Evolutionary conservation across 192 early-diverging fungal genomes (phyloP), one percentile per base, ranked within the genome.

Genomic region (Endogone sp.): DNA sequence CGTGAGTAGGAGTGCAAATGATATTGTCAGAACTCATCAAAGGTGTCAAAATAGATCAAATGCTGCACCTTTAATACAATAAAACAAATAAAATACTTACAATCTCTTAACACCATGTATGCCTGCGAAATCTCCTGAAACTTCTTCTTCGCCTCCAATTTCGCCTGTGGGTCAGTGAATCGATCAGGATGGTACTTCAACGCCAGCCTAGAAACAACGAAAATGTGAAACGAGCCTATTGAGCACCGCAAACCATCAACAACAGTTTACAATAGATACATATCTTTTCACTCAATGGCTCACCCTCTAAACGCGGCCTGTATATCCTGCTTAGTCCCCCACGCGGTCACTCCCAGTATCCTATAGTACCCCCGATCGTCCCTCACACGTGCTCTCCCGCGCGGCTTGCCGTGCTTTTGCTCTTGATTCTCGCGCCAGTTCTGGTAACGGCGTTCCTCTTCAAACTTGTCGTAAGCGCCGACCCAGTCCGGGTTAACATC

Each of bases 251-350:
- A n/a, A n/a, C n/a, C n/a, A n/a, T n/a, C 37, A 16, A 49, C 25
- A 10, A 28, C 11, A 28, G 54, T 6, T 54, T 16, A 54, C 2
- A 23, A 64, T n/a, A n/a, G n/a, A n/a, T n/a, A 25, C 3, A 30
- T 2, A 56, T 29, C 20, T 20, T n/a, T 32, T 49, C 49, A 2
- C 55, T 25, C 10, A 23, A 63, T 29, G 2, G 21, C 13, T 66
- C 62, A 75, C 23, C 83, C 83, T 68, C 83, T 69, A 58, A 85
- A 85, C 4, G 83, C 81, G 20, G 76, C 75, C 60, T 85, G 83
- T 2, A 85, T 81, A 27, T 85, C 83, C 21, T 77, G 60, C 2
- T 75, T 74, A 13, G 71, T 79, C 0, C 81, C 79, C 44, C 58
- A 37, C 13, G 70, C 63, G 2, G 68, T 37, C 0, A 85, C 67